Conservation (phyloP, 352 stramenopile species). For the Globisporangium apiculatum region DNA sequence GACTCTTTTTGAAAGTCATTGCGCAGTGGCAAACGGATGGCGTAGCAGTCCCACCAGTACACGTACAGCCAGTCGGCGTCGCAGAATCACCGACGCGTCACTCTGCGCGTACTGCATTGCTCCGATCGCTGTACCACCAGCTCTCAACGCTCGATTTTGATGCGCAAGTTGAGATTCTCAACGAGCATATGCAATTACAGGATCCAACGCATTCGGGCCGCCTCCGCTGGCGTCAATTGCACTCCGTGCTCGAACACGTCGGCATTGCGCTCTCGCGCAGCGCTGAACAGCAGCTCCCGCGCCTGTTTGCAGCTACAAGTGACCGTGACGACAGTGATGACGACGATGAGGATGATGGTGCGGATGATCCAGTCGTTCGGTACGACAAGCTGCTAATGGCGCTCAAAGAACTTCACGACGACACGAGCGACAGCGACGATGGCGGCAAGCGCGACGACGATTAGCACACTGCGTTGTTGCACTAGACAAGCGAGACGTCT, state of each 20-base stretch:
- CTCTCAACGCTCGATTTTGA: conserved; percentile 64
- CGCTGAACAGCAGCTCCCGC: conserved; percentile 26
- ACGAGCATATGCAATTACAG: conserved; percentile 44
- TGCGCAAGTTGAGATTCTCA: conserved; percentile 53
- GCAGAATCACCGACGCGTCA: background rate
- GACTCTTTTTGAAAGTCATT: conserved; percentile 68
- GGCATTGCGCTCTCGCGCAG: conserved; percentile 38
- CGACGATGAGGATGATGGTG: background rate
- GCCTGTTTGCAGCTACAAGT: conserved; percentile 18
- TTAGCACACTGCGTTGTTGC: too few species aligned
- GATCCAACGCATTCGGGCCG: conserved; percentile 23
- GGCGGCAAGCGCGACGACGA: conserved; percentile 10
- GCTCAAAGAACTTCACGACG: conserved; percentile 20
- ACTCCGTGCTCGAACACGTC: conserved; percentile 42
- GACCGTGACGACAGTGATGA: background rate
- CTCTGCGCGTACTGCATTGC: conserved; percentile 19
- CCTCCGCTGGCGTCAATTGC: conserved; percentile 21
- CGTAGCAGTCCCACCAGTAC: background rate
- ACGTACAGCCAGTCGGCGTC: background rate
- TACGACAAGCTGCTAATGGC: conserved; percentile 31
- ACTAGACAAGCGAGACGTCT: background rate
- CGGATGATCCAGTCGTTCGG: background rate
- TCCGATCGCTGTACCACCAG: conserved; percentile 51
- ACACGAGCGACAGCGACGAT: background rate
- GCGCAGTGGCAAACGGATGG: conserved; percentile 32